Base-by-base conservation (phyloP, 352 stramenopile species). In the Sclerospora graminicola region DNA sequence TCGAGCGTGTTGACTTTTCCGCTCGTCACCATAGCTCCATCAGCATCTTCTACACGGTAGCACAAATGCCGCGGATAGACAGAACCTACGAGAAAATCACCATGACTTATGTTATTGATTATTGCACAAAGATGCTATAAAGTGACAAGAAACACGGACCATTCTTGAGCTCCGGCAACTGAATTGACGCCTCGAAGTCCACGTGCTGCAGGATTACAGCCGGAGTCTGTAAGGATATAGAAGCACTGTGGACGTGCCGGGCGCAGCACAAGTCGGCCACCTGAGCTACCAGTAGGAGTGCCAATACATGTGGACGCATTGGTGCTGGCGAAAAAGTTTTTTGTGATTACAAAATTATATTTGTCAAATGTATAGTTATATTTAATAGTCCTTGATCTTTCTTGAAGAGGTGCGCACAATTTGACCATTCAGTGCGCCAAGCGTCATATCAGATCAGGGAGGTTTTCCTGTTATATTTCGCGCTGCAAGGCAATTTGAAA, bases 191-290 rank as follows among this genome's bases (percentile, higher is more conserved):
- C 8, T 69, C 50, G 26, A 90, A 90, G 21, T 66, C 46, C 41
- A 90, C 76, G 35, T 84, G 62, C 35, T 75, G 60, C 27, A 90
- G 54, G 36, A 90, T 82, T 41, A 90, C 78, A 13, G 45, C 80
- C 23, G 78, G 78, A 11, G 60, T 81, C 61, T 56, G 29, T 14
- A 66, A 20, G 8, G 19, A 26, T 8, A 60, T 41, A 13, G 45
- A 32, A n/a, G 18, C 36, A 14, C 29, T 47, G 30, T 57, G 52
- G 4, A 27, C 14, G 18, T 27, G 13, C 18, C 46, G 23, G 18
- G 44, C 53, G 24, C 28, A 35, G 35, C 52, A 56, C 4, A 43
- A 16, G 18, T 30, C 34, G 7, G 14, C 21, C 4, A 11, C 21
- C 18, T 53, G 30, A 41, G 26, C 15, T 21, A 45, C 39, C 21